Percentiles rank a stretch among this genome's conserved stretches.
These are phyloP conservation scores for Pichia sp. DNA, from an alignment of 1,139 yeast genomes.

Conservation along the genomic window DNA sequence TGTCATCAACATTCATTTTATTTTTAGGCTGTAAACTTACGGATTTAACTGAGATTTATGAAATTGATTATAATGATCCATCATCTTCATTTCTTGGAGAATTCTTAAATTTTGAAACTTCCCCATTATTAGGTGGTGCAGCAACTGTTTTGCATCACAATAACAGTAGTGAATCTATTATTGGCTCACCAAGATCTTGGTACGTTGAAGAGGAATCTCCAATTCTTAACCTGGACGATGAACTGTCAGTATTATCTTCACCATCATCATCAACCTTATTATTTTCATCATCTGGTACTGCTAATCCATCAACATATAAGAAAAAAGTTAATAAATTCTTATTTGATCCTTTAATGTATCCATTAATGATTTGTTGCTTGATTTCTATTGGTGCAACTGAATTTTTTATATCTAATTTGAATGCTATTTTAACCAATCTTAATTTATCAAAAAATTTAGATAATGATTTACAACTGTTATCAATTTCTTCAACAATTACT, in stretches of 20 bases:
- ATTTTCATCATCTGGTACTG: neutral
- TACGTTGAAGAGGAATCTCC: slow-evolving; percentile 23
- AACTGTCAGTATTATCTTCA: slow-evolving; percentile 21
- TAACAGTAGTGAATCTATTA: slow-evolving; percentile 11
- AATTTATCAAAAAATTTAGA: slow-evolving; percentile 16
- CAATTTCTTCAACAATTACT: slow-evolving; percentile 27
- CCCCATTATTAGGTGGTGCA: slow-evolving; percentile 29
- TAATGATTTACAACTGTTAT: slow-evolving; percentile 22
- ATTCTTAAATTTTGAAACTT: slow-evolving; percentile 27
- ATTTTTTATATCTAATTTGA: slow-evolving; percentile 27
- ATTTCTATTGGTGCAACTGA: slow-evolving; percentile 29
- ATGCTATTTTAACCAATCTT: slow-evolving; percentile 25
- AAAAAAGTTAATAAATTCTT: slow-evolving; percentile 20
- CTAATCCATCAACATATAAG: slow-evolving; percentile 10
- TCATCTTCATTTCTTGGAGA: slow-evolving; percentile 12
- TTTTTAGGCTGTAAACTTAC: slow-evolving; percentile 26
- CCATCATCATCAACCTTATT: neutral
- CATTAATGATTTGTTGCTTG: slow-evolving; percentile 25
- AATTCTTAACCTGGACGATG: slow-evolving; percentile 23
- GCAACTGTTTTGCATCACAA: slow-evolving; percentile 24
- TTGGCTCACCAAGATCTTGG: slow-evolving; percentile 27
- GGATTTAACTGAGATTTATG: slow-evolving; percentile 21
- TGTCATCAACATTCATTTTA: slow-evolving; percentile 17
- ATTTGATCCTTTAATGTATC: slow-evolving; percentile 27
- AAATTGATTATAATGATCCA: slow-evolving; percentile 20